Evolutionary conservation across 352 stramenopile genomes (phyloP), one percentile per base, ranked within the genome.

Genomic region (Elongisporangium senticosum): DNA sequence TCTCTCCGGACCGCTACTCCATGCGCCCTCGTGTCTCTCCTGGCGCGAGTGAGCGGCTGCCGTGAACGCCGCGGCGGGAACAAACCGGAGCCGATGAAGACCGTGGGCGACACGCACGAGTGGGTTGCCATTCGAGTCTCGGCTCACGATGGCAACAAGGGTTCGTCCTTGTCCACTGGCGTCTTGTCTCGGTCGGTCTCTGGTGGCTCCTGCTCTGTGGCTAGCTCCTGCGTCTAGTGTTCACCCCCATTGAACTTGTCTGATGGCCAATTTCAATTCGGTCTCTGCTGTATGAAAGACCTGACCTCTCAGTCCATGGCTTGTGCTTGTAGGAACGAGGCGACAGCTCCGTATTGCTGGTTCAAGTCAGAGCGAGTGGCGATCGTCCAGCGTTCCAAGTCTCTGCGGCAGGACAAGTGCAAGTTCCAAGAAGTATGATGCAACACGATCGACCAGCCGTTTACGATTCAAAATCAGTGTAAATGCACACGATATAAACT

Each of bases 141-240:
- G 17, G 58, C 59, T 88, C 78, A 88, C 72, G 72, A 71, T 51
- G 68, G 62, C 67, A 88, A 88, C 65, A 88, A 84, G 86, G 78
- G 74, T 73, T 88, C 62, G 75, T 53, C 67, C 78, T 88, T 86
- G 78, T 84, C 64, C 47, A 61, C 59, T 64, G 49, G 64, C 49
- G 19, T 53, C 49, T 53, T 14, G 11, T 17, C 11, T 15, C 4
- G 33, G 33, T 43, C 33, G 13, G 33, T 43, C 11, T 43, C 33
- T 17, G 11, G 33, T 10, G 33, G 33, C 1, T 43, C 11, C 13
- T 4, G 33, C 33, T 43, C 28, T 43, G 33, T 4, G 33, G 33
- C 33, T 43, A 10, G 33, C 33, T 43, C 33, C 17, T 43, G 33
- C 33, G 33, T 43, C 33, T 10, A 17, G 7, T 2, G 33, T 43